Evolutionary conservation across 805 yeast species (phyloP).

Genomic region (Sugiyamaella chiloensis): DNA sequence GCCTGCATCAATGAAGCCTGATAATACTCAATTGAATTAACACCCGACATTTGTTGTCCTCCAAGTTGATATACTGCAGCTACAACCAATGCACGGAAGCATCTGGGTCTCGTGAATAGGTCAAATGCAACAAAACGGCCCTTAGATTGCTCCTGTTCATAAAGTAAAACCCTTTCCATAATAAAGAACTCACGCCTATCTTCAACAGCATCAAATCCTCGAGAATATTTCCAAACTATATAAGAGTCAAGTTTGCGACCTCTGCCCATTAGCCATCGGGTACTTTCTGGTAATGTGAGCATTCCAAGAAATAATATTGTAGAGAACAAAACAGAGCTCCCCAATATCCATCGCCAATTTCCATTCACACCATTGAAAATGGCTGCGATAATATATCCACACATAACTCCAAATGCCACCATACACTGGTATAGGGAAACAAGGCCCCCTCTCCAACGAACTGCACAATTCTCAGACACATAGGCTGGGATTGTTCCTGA

Average conservation of each 20-base stretch:
- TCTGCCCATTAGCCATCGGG: conserved; percentile 12
- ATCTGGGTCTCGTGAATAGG: conserved; percentile 12
- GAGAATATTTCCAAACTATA: conserved; percentile 13
- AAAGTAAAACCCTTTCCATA: conserved; percentile 11
- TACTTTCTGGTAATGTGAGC: conserved; percentile 12
- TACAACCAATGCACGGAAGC: conserved; percentile 13
- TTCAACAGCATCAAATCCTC: conserved; percentile 13
- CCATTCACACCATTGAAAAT: conserved; percentile 12
- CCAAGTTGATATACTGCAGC: conserved; percentile 14
- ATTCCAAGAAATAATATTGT: conserved; percentile 10
- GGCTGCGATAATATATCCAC: conserved; percentile 15
- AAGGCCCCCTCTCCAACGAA: conserved; percentile 13
- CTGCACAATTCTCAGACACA: conserved; percentile 13
- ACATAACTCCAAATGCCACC: conserved; percentile 16
- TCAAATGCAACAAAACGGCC: conserved; percentile 11
- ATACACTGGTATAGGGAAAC: conserved; percentile 13
- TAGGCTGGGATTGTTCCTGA: conserved; percentile 15
- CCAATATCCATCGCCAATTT: conserved; percentile 14
- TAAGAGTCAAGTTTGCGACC: conserved; percentile 13
- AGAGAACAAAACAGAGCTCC: conserved; percentile 13
- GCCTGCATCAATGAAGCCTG: conserved; percentile 10
- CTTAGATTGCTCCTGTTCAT: conserved; percentile 10
- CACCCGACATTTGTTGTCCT: conserved; percentile 17
- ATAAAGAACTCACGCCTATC: conserved; percentile 13
- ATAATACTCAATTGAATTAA: conserved; percentile 13